phyloP scores from a whole-genome alignment of 768 basidiomycete species.

The Lenzites betulinus region DNA sequence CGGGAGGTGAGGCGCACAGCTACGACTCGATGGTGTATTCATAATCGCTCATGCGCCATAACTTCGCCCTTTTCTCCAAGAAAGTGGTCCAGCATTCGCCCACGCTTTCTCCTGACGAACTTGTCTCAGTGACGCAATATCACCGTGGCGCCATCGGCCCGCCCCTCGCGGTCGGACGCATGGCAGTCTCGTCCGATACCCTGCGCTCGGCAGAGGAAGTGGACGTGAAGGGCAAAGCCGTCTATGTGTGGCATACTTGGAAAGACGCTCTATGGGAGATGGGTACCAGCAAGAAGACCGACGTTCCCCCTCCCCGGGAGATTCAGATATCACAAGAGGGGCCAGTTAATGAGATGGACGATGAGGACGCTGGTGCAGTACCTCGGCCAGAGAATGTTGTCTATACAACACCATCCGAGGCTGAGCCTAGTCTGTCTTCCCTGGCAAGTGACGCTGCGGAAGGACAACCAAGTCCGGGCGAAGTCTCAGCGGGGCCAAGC shows the following conservation, averaged over 20 bases:
- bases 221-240: conserved; percentile 77
- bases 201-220: conserved; percentile 39
- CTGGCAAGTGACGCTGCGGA: no score
- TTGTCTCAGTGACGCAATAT: conserved; percentile 66
- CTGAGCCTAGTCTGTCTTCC: no score
- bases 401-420: no score
- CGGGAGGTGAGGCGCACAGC: conserved; percentile 68
- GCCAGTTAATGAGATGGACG: conserved; percentile 1
- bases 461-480: conserved; percentile 5
- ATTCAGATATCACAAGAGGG: not conserved
- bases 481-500: conserved; percentile 29
- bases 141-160: conserved; percentile 42
- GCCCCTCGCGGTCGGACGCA: conserved; percentile 75
- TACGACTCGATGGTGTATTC: not conserved
- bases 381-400: not conserved
- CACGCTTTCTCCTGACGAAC: conserved; percentile 45
- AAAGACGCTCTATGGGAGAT: conserved; percentile 76
- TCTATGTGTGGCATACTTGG: conserved; percentile 71
- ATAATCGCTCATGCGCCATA: not conserved
- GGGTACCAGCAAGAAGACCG: conserved; percentile 49
- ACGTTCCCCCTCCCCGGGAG: conserved; percentile 48
- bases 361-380: not conserved
- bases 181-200: conserved; percentile 58
- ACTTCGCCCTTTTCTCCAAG: conserved; percentile 31
- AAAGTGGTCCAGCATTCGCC: conserved; percentile 61